Conservation (phyloP, 179 eudicot species). For the Silene noctiflora region DNA sequence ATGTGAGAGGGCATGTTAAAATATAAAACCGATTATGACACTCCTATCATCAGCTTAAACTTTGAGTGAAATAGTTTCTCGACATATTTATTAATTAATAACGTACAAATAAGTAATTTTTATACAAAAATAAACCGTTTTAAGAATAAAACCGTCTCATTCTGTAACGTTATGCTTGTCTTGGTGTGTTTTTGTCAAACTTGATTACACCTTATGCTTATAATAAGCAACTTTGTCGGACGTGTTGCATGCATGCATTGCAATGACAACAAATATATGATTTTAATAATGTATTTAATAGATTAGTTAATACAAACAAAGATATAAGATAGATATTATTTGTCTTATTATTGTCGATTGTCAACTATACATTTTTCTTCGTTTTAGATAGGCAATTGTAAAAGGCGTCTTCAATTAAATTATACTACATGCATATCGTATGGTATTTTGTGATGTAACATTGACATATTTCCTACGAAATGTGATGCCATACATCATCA, state of each 20-base stretch:
- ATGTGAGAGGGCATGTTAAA: no score
- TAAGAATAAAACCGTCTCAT: no score
- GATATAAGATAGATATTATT: not conserved
- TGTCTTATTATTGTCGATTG: not conserved
- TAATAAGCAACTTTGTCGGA: not conserved
- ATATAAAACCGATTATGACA: no score
- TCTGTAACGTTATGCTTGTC: no score
- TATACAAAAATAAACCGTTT: no score
- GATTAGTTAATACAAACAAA: not conserved
- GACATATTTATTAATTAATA: no score
- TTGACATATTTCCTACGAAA: conserved; percentile 9
- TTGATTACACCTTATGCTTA: not conserved
- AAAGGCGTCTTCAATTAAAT: not conserved
- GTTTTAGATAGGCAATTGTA: not conserved
- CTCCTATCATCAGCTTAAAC: no score
- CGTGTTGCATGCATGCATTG: not conserved
- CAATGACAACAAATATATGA: not conserved
- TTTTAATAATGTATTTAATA: not conserved
- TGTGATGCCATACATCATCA: not conserved
- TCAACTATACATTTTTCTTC: not conserved
- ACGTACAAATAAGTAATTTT: no score
- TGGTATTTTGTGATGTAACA: not conserved
- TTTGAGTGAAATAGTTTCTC: no score
- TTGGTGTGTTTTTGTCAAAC: not conserved
- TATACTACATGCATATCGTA: no score